phyloP scores from a whole-genome alignment of 164 flowering plant genomes.

The Aristolochia californica region DNA sequence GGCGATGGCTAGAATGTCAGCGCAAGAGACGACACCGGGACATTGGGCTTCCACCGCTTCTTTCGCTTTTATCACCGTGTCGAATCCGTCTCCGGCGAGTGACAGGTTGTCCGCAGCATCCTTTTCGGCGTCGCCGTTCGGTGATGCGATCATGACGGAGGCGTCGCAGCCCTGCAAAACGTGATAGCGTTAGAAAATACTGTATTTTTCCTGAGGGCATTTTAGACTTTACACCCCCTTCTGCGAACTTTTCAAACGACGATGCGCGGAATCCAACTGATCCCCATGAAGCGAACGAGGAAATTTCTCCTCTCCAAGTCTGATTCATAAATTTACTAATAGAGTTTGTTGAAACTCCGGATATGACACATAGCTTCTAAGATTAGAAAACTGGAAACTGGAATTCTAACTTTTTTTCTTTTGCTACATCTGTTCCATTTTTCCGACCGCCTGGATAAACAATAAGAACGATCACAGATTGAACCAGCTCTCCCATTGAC shows the following conservation, averaged over 20 bases:
- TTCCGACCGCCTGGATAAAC: no score
- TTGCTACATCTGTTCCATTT: not conserved
- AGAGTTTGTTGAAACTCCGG: no score
- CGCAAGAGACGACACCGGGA: slow-evolving; percentile 74
- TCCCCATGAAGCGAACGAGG: no score
- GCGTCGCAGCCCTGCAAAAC: slow-evolving; percentile 68
- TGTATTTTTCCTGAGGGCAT: no score
- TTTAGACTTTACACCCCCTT: not conserved
- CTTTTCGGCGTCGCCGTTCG: slow-evolving; percentile 62
- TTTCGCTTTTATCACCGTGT: slow-evolving; percentile 62
- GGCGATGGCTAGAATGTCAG: slow-evolving; percentile 65
- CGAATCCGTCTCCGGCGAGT: slow-evolving; percentile 80
- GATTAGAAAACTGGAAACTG: not conserved
- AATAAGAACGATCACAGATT: no score
- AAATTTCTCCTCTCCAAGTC: no score
- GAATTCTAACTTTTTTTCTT: not conserved
- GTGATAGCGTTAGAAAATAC: no score
- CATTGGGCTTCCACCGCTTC: slow-evolving; percentile 54
- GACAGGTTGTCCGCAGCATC: slow-evolving; percentile 58
- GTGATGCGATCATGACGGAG: slow-evolving; percentile 51
- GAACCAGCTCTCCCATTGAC: no score
- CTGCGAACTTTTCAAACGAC: no score
- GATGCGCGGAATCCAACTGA: no score
- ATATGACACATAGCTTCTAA: no score
- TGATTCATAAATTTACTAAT: no score